Conservation (phyloP, 1,139 yeast species). For the Tardiomyces blankii region DNA sequence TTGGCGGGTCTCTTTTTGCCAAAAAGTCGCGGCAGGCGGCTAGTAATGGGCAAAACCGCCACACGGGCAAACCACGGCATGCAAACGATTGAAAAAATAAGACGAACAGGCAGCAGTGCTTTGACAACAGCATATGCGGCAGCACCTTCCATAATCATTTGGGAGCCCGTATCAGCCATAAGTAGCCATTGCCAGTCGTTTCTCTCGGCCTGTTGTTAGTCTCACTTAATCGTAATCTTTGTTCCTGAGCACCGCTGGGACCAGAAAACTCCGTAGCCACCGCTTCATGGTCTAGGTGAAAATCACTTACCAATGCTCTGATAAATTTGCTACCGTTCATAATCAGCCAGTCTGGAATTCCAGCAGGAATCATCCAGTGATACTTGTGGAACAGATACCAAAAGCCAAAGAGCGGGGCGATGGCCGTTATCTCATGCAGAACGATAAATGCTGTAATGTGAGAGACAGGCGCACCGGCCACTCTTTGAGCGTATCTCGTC, state of each 20-base stretch:
- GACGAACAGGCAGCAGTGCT: constrained; percentile 43
- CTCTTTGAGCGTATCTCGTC: constrained; percentile 38
- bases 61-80: constrained; percentile 63
- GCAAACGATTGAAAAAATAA: constrained; percentile 42
- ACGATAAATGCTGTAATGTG: constrained; percentile 65
- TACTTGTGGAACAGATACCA: constrained; percentile 65
- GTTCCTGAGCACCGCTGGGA: too few species aligned
- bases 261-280: too few species aligned
- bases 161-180: constrained; percentile 42
- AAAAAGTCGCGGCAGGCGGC: constrained; percentile 21
- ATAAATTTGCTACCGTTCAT: constrained; percentile 51
- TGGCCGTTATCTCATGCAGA: constrained; percentile 79
- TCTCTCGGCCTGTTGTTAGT: constrained; percentile 16
- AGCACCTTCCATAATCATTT: constrained; percentile 70
- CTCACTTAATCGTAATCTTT: neutral
- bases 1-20: neutral
- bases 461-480: constrained; percentile 52
- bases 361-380: constrained; percentile 36
- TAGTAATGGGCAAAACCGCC: constrained; percentile 42
- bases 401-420: constrained; percentile 62
- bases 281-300: too few species aligned
- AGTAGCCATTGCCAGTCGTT: constrained; percentile 22
- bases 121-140: constrained; percentile 77
- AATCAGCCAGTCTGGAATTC: constrained; percentile 57
- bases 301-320: constrained; percentile 35